Conservation (phyloP, 345 rosid genomes). For the Pseudoturritis turrita region DNA sequence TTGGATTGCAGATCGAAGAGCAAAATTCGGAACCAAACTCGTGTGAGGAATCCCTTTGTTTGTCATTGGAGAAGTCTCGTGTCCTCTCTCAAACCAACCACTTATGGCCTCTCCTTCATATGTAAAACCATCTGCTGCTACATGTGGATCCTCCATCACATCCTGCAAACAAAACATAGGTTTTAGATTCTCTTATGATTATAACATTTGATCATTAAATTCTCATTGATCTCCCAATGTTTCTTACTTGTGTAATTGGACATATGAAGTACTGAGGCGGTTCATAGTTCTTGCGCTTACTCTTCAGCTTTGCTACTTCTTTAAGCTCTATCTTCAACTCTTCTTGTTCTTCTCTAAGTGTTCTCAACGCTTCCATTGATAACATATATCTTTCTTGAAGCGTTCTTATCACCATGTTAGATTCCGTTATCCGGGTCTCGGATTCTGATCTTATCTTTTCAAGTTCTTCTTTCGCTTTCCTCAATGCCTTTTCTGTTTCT, state of each 20-base stretch:
- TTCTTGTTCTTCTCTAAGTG: conserved; percentile 49
- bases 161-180: conserved; percentile 35
- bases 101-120: conserved; percentile 64
- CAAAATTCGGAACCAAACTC: conserved; percentile 42
- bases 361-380: conserved; percentile 52
- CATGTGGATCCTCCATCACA: conserved; percentile 70
- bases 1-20: conserved; percentile 44
- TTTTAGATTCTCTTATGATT: neutral
- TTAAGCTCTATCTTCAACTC: conserved; percentile 55
- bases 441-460: conserved; percentile 40
- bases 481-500: conserved; percentile 49
- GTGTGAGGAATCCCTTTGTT: conserved; percentile 35
- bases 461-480: conserved; percentile 41
- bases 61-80: conserved; percentile 66
- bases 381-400: conserved; percentile 51
- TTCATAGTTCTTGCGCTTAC: conserved; percentile 18
- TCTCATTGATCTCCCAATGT: neutral
- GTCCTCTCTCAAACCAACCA: conserved; percentile 57
- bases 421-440: conserved; percentile 44
- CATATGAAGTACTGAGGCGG: conserved; percentile 48
- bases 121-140: conserved; percentile 71
- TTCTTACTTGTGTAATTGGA: conserved; percentile 60
- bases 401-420: conserved; percentile 45
- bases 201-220: neutral
- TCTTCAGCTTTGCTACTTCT: conserved; percentile 63